phyloP scores from a whole-genome alignment of 805 yeast species.

The Kodamaea laetipori region DNA sequence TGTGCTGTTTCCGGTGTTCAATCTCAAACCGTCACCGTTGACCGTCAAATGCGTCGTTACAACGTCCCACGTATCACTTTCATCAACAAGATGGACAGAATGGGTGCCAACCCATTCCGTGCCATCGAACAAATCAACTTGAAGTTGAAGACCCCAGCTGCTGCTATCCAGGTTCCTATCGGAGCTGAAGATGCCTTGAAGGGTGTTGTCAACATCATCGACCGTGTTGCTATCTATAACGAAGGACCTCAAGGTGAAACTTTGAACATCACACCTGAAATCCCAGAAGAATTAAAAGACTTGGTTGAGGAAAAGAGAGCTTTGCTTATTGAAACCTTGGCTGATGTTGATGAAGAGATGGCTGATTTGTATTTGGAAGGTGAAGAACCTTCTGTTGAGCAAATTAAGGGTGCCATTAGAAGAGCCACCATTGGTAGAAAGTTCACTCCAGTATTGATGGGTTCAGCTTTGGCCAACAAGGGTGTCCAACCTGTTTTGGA shows the following conservation, averaged over 20 bases:
- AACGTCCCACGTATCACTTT: conserved; percentile 96
- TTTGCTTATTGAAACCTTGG: conserved; percentile 84
- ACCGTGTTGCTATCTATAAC: conserved; percentile 82
- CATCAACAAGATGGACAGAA: conserved; percentile 97
- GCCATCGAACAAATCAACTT: conserved; percentile 88
- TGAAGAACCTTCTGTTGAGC: conserved; percentile 78
- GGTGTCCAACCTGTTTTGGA: conserved; percentile 95
- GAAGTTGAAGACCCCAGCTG: conserved; percentile 91
- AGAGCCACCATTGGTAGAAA: conserved; percentile 92
- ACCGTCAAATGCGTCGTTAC: conserved; percentile 97
- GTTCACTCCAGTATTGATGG: conserved; percentile 99
- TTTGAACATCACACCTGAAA: conserved; percentile 55
- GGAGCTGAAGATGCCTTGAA: conserved; percentile 83
- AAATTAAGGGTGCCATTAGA: conserved; percentile 87
- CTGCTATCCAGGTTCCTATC: conserved; percentile 97
- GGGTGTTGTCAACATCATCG: conserved; percentile 92
- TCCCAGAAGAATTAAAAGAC: conserved; percentile 80
- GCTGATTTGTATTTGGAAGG: conserved; percentile 93
- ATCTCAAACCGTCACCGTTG: conserved; percentile 97
- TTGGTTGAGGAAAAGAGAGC: conserved; percentile 90
- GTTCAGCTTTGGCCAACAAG: conserved; percentile 95
- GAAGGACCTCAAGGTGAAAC: conserved; percentile 90
- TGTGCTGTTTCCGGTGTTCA: conserved; percentile 99
- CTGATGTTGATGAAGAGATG: conserved; percentile 97
- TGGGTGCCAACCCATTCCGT: conserved; percentile 97